Percentiles rank a stretch among this genome's conserved stretches.
These are phyloP conservation scores for Pachyrhizus erosus DNA, from an alignment of 306 rosid species.

Conservation along the genomic window DNA sequence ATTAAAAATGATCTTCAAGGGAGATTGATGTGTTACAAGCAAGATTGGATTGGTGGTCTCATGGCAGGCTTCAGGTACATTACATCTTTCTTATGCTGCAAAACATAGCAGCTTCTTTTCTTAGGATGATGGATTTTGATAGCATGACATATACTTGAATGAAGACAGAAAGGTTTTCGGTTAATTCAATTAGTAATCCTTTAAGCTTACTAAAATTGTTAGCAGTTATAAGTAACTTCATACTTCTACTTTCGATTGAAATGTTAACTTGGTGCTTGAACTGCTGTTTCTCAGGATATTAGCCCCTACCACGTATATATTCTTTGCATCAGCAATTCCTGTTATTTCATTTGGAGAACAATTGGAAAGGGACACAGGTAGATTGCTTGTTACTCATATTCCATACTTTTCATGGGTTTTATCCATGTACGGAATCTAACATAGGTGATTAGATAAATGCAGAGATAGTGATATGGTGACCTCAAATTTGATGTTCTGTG, in stretches of 20 bases:
- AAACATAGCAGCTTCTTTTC: neutral
- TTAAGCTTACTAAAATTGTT: conserved; percentile 28
- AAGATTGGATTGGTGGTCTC: conserved; percentile 77
- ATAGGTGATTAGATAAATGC: neutral
- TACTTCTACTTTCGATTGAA: conserved; percentile 17
- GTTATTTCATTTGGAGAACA: conserved; percentile 87
- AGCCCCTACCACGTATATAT: conserved; percentile 83
- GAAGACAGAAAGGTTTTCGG: neutral
- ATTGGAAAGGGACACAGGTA: conserved; percentile 77
- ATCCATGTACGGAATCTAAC: neutral
- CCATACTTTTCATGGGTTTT: conserved; percentile 16
- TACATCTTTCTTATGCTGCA: conserved; percentile 34
- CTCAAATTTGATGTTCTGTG: conserved; percentile 35
- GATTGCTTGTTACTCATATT: neutral
- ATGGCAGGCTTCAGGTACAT: conserved; percentile 68
- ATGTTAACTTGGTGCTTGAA: conserved; percentile 29
- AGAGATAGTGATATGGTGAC: neutral
- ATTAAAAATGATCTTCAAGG: conserved; percentile 66
- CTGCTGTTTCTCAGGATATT: conserved; percentile 59
- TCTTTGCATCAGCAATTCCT: conserved; percentile 85
- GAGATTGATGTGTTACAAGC: conserved; percentile 73
- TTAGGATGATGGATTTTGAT: neutral
- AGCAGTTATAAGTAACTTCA: conserved; percentile 1
- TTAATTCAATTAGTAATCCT: neutral
- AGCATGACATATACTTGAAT: neutral